Base-by-base conservation (phyloP, 2,329 filamentous ascomycete species). In the Pseudogymnoascus sp. region DNA sequence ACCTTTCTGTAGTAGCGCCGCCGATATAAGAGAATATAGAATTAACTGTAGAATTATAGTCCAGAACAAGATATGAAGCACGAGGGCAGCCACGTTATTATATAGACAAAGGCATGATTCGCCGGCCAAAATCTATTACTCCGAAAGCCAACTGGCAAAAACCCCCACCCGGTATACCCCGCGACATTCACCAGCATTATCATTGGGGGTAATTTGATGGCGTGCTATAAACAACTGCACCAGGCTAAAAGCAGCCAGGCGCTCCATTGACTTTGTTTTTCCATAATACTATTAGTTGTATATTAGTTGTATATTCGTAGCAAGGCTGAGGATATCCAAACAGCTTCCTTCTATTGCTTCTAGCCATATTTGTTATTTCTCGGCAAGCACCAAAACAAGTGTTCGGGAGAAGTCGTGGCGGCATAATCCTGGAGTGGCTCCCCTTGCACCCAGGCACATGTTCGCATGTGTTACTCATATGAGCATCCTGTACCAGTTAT, bases 61-160 rank as follows among this genome's bases (percentile, higher is more conserved):
- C 47, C 47, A 32, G 47, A 54, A 54, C 25, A 54, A 54, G 47
- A 32, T 32, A 54, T 32, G 28, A 54, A 54, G 28, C 47, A 54
- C 47, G 47, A 54, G 47, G 47, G 47, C 47, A 54, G 8, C 47
- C 47, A 32, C n/a, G 47, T 30, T 54, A 54, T 54, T 54, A 54
- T 54, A 54, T 54, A 54, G 47, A 54, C 47, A 1, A 54, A 54
- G n/a, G 47, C 47, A 18, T 54, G 47, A 54, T 54, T 54, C 28
- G 47, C 43, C 43, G 43, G 25, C 25, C 43, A 54, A 32, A 32
- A 54, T 18, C 43, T 54, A 54, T 54, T 54, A 54, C 43, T 54
- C 43, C 43, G 43, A 54, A 54, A 54, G 43, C 43, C 43, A 54
- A 54, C 43, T 54, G 43, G 43, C 43, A 54, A 54, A 54, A 54